A percentile compares a stretch with the other conserved stretches of the same genome.
Conservation (phyloP, 768 basidiomycete species). For the Agrocybe pediades region DNA sequence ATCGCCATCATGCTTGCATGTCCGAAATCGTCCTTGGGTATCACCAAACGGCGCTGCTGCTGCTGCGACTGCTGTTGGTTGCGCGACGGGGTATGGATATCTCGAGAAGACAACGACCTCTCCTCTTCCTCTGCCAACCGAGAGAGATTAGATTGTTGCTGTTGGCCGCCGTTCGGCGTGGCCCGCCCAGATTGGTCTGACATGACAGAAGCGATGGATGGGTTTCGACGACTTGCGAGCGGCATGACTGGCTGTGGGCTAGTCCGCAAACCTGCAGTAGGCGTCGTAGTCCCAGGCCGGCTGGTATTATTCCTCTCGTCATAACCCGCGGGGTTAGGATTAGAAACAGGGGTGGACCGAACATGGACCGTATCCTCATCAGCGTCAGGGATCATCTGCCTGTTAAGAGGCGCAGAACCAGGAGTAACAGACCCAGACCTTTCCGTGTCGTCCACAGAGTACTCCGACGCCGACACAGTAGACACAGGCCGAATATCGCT, state of each 20-base stretch:
- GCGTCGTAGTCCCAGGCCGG: constrained; percentile 35
- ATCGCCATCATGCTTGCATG: constrained; percentile 85
- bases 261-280: constrained; percentile 27
- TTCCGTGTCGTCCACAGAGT: constrained; percentile 53
- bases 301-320: constrained; percentile 8
- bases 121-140: constrained; percentile 22
- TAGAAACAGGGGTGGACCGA: constrained; percentile 13
- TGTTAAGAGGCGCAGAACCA: constrained; percentile 35
- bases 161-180: constrained; percentile 38
- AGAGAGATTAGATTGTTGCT: constrained; percentile 21
- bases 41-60: constrained; percentile 45
- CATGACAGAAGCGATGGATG: constrained; percentile 75
- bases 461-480: constrained; percentile 47
- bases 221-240: constrained; percentile 47
- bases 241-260: constrained; percentile 1
- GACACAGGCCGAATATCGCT: constrained; percentile 30
- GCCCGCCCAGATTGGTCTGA: constrained; percentile 51
- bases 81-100: constrained; percentile 10
- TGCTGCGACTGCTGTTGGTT: constrained; percentile 26
- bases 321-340: not conserved
- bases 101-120: constrained; percentile 1
- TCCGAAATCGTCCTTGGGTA: constrained; percentile 86
- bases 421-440: constrained; percentile 35
- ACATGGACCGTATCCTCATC: not conserved
- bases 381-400: constrained; percentile 13